These are phyloP conservation scores for Guillardia theta DNA, from an alignment of 78 protist species.

Conservation along the genomic window DNA sequence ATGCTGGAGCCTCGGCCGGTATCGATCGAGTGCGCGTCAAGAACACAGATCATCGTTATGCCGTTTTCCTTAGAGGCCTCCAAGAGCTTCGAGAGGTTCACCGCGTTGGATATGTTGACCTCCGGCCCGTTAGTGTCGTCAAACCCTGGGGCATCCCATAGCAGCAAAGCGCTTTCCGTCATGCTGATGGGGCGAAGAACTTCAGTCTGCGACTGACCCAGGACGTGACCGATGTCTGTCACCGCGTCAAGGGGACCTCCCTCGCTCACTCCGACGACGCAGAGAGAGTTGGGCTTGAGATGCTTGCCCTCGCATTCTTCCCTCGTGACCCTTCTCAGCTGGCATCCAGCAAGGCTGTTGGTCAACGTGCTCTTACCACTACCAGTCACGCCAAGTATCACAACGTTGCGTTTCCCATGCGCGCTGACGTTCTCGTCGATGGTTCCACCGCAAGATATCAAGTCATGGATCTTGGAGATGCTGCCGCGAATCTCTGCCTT, in stretches of 20 bases:
- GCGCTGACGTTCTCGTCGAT: too few species aligned
- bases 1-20: not conserved
- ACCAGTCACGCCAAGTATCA: not conserved
- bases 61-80: not conserved
- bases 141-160: slow-evolving; percentile 18
- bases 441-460: too few species aligned
- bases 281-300: too few species aligned
- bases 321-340: not conserved
- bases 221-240: not conserved
- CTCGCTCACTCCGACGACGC: not conserved
- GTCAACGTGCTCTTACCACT: not conserved
- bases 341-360: not conserved
- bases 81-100: not conserved
- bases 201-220: not conserved
- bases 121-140: not conserved
- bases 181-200: not conserved
- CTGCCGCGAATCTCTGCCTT: too few species aligned
- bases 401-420: not conserved
- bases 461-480: too few species aligned
- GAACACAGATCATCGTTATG: not conserved
- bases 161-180: too few species aligned
- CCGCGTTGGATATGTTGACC: not conserved
- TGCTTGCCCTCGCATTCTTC: too few species aligned
- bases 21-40: not conserved
- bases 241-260: not conserved